Base-by-base conservation (phyloP, 805 yeast species). In the Lipomyces chichibuensis region DNA sequence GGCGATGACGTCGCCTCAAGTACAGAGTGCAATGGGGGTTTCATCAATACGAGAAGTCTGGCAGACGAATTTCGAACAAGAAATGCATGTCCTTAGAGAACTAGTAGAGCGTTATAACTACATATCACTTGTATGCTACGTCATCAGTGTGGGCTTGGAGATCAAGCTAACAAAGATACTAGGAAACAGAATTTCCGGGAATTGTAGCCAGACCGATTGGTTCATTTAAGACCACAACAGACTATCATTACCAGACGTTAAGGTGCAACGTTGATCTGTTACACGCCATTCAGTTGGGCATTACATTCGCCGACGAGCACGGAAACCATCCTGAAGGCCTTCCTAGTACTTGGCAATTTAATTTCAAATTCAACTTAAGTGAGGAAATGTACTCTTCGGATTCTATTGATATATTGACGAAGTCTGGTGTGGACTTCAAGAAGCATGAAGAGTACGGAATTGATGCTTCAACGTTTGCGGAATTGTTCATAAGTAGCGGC, bases 121-220 rank as follows among this genome's bases (percentile, higher is more conserved):
- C 62, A 74, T 81, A 8, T 75, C 83, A 2, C 54, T 72, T 62
- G 73, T 69, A 60, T 20, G 84, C 88, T 90, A 69, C 88, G 88
- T 71, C 82, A 83, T 64, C 95, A 89, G 74, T 86, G 89, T 77
- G 84, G 83, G 59, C 3, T n/a, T 33, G 17, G 27, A 4, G 2
- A 23, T n/a, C 64, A 81, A 83, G 71, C 84, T 89, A 43, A 43
- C 32, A 84, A 91, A 2, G 5, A 0, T 20, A 20, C 32, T 84
- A 92, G 66, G 93, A 92, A 73, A 92, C 96, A 58, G 98, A 95
- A 77, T 92, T 95, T 75, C 97, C 97, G 0, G 99, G 99, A 0
- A 91, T 96, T 27, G 89, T 94, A 33, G 97, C 97, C 2, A 85
- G 99, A 73, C 99, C 99, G 17, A 90, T 95, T 67, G 99, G 99